Base-by-base conservation (phyloP, 2,329 filamentous ascomycete species). In the Sodiomyces alkalinus region DNA sequence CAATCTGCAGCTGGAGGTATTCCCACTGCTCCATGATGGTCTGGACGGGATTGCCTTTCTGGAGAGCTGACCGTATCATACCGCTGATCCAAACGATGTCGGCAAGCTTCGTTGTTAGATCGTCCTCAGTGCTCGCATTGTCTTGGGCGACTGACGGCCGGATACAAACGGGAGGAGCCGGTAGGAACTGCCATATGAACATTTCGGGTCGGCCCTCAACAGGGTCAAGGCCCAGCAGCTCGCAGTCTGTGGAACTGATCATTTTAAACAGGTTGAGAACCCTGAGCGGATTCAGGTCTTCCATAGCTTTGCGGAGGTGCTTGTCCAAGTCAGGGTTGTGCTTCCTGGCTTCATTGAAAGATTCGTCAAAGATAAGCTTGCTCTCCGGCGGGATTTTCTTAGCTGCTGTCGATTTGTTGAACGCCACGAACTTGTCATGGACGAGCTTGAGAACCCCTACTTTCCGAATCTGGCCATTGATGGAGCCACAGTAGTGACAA, bases 11-110 rank as follows among this genome's bases (percentile, higher is more conserved):
- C 46, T 96, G 87, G 35, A 98, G 60, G 44, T 87, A 96, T 47
- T 98, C 90, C 90, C 90, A 98, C 43, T 93, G 85, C 49, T 98
- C 90, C 75, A 96, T 92, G 32, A 96, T 80, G 1, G 82, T 92
- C 39, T 80, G 72, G 3, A 98, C 68, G 0, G 83, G 74, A 10
- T 86, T 80, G 7, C 87, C 87, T 40, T 83, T 85, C 35, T 78
- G 67, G 11, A 96, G 53, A 0, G 83, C 82, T 14, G 81, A 79
- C 27, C 80, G 75, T 37, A 98, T 82, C 41, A 92, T 72, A 30
- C 80, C 79, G 46, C 86, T 93, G 38, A 92, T 82, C 43, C 92
- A 82, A 7, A 94, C 78, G 39, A 98, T 96, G 47, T 98, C 87
- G 17, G 85, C 80, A n/a, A 98, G 68, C 49, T 96, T 94, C 29